Percentiles rank a stretch among this genome's conserved stretches.
phyloP scores from a whole-genome alignment of 345 rosid genomes.

The Populus ilicifolia region DNA sequence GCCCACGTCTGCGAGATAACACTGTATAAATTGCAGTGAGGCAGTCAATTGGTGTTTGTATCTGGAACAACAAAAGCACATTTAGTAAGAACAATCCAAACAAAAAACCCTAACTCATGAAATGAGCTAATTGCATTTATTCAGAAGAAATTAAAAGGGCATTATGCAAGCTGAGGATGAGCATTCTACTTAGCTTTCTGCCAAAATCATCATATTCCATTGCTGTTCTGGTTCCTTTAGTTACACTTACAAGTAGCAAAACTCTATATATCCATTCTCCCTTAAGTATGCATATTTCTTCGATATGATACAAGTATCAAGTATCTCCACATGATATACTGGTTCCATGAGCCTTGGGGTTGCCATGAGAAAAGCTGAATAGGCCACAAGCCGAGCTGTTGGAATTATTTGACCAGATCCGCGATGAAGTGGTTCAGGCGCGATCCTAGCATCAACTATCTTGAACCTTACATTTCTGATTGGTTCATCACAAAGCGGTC shows the following conservation, averaged over 20 bases:
- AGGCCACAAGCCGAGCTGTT: conserved; percentile 91
- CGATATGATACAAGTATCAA: conserved; percentile 3
- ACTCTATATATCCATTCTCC: not conserved
- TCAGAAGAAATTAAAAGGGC: not conserved
- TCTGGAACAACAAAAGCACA: conserved; percentile 44
- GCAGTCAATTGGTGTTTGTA: conserved; percentile 96
- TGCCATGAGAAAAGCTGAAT: conserved; percentile 93
- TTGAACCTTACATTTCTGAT: conserved; percentile 94
- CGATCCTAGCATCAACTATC: conserved; percentile 94
- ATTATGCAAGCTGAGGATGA: not conserved
- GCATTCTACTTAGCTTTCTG: not conserved
- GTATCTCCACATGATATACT: conserved; percentile 95
- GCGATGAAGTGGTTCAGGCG: conserved; percentile 79
- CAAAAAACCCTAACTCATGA: not conserved
- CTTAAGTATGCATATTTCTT: not conserved
- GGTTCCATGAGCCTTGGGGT: conserved; percentile 99
- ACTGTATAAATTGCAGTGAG: conserved; percentile 93
- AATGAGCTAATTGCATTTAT: not conserved
- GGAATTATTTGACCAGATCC: conserved; percentile 99
- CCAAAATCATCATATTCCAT: not conserved
- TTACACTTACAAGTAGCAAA: not conserved
- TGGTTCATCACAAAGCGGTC: conserved; percentile 97
- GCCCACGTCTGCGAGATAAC: conserved; percentile 92
- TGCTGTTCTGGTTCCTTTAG: not conserved
- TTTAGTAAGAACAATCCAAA: not conserved